Evolutionary conservation across 306 rosid genomes (phyloP), one percentile per base, ranked within the genome.

Genomic region (Calophaca sinica): DNA sequence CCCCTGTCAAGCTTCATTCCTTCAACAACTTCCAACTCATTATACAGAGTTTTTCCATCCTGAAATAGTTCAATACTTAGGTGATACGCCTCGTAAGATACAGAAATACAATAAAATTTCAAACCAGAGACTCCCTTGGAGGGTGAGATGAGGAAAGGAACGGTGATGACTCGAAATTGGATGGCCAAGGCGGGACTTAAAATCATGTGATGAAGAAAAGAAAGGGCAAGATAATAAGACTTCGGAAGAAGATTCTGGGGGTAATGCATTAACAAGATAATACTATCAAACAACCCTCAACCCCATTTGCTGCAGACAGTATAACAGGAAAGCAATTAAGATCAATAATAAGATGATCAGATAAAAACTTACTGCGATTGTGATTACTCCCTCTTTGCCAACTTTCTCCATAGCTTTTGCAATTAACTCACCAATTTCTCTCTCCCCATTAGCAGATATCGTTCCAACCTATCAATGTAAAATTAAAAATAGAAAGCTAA

Each of bases 1-100:
- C 99, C 99, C 78, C 99, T 83, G 78, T 94, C 99, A 29, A 94
- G 90, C 88, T 92, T 94, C 99, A 94, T 94, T 55, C 99, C 99
- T 83, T 94, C 99, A 41, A 94, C 97, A 73, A 94, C 97, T 82
- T 94, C 98, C 94, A 94, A 86, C 84, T 91, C 98, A 52, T 91
- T 94, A 66, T 84, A 61, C 85, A 91, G 76, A 49, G 97, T 94
- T 59, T 94, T 94, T 20, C 98, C 98, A 80, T 94, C 98, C 98
- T 94, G 89, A 64, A 84, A 87, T 10, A 63, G 58, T 78, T 77
- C 13, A 79, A 78, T 62, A 9, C 7, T 65, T 65, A 67, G 45
- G 35, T 20, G 26, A 20, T 20, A 20, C 0, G 36, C 7, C 8
- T 63, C 33, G 31, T 50, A 65, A 39, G 15, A 48, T 31, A 11